These are phyloP conservation scores for Gnomoniopsis sp. DNA, from an alignment of 2,329 filamentous ascomycete genomes.

Conservation along the genomic window DNA sequence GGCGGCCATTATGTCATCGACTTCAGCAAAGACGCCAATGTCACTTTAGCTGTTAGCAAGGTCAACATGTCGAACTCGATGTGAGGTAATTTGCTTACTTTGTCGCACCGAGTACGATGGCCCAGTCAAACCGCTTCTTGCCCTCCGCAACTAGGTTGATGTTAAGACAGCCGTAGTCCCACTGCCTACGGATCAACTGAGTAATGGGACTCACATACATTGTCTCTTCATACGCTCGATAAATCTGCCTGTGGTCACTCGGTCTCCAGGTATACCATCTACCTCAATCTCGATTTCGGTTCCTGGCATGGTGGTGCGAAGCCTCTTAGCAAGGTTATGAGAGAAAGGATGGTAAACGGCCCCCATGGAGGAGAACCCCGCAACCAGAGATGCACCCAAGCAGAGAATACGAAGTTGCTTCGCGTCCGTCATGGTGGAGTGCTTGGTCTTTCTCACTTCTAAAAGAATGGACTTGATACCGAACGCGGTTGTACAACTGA, in stretches of 20 bases:
- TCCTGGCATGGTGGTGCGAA: conserved; percentile 4
- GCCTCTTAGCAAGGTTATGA: conserved; percentile 9
- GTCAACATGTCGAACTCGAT: neutral
- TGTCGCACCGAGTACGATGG: conserved; percentile 61
- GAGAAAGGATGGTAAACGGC: conserved; percentile 10
- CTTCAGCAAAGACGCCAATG: conserved; percentile 36
- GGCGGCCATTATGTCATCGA: conserved; percentile 43
- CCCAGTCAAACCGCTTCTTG: conserved; percentile 49
- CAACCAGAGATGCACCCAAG: conserved; percentile 11
- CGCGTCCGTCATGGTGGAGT: neutral
- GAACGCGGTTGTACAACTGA: neutral
- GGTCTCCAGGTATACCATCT: conserved; percentile 27
- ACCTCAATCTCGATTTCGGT: conserved; percentile 9
- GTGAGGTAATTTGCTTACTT: conserved; percentile 34
- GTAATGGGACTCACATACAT: conserved; percentile 24
- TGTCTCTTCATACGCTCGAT: conserved; percentile 22
- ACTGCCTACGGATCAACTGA: neutral
- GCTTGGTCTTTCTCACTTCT: neutral
- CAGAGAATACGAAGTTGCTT: conserved; percentile 11
- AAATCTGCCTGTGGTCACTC: conserved; percentile 23
- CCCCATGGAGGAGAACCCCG: conserved; percentile 9
- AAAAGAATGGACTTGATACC: neutral
- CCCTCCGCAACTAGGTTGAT: conserved; percentile 6
- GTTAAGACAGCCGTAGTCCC: neutral
- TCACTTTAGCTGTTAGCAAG: conserved; percentile 35